Evolutionary conservation across 2,329 filamentous ascomycete species (phyloP).

Genomic region (Claviceps lovelessii): DNA sequence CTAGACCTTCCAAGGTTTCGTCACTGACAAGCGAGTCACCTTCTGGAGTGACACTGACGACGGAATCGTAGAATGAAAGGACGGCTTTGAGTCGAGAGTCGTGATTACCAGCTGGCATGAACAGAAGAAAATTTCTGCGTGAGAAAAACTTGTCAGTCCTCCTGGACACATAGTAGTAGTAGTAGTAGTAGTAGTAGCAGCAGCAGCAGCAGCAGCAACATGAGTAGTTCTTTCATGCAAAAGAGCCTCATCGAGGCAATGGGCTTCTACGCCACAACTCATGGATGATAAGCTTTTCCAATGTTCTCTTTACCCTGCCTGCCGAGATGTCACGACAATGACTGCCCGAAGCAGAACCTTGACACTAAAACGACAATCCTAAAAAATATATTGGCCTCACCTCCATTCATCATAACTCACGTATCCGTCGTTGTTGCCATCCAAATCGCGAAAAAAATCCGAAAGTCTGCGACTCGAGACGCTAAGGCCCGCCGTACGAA

Average conservation of each 20-base stretch:
- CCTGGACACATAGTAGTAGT: not conserved
- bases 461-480: constrained; percentile 66
- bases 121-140: constrained; percentile 76
- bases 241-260: not conserved
- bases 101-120: constrained; percentile 54
- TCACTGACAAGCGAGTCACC: constrained; percentile 88
- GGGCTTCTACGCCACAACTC: not conserved
- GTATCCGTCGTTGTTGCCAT: constrained; percentile 72
- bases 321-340: not conserved
- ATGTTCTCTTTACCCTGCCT: not conserved
- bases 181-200: too few species aligned
- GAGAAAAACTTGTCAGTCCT: constrained; percentile 6
- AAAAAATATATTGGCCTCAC: constrained; percentile 42
- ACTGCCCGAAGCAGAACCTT: not conserved
- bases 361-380: not conserved
- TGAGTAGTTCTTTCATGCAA: not conserved
- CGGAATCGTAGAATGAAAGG: constrained; percentile 79
- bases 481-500: constrained; percentile 61
- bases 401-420: constrained; percentile 95
- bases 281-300: not conserved
- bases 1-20: constrained; percentile 82
- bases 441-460: constrained; percentile 79
- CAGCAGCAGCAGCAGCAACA: too few species aligned
- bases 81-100: constrained; percentile 64
- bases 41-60: constrained; percentile 80